A percentile compares a stretch with the other conserved stretches of the same genome.
phyloP scores from a whole-genome alignment of 116 monocot species.

The Iris pallida region DNA sequence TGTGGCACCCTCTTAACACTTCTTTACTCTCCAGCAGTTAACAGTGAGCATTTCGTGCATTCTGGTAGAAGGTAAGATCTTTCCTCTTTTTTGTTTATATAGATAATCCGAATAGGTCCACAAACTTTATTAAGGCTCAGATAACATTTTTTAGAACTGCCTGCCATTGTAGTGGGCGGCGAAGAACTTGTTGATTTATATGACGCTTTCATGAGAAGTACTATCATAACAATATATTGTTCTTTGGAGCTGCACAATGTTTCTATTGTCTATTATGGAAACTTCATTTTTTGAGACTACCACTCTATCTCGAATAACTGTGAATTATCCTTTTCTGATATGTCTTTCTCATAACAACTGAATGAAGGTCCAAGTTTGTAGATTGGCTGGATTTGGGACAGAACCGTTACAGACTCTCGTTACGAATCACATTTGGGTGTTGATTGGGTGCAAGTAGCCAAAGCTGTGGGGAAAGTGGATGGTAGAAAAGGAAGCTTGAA shows the following conservation, averaged over 20 bases:
- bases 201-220: no score
- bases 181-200: background rate
- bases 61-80: slow-evolving; percentile 16
- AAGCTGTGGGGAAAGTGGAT: slow-evolving; percentile 20
- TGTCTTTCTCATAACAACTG: slow-evolving; percentile 5
- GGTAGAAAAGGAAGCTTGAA: slow-evolving; percentile 18
- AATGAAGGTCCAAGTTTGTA: slow-evolving; percentile 31
- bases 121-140: background rate
- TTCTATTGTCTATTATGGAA: background rate
- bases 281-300: background rate
- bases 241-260: background rate
- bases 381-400: slow-evolving; percentile 59
- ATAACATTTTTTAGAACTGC: background rate
- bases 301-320: background rate
- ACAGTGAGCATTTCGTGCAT: slow-evolving; percentile 20
- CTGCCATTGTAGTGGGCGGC: background rate
- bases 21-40: slow-evolving; percentile 25
- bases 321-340: background rate
- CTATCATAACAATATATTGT: background rate
- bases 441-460: slow-evolving; percentile 47
- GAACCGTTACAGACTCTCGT: slow-evolving; percentile 25
- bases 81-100: background rate
- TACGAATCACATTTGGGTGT: slow-evolving; percentile 43
- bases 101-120: background rate
- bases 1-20: slow-evolving; percentile 33